These are phyloP conservation scores for Phytophthora pinifolia DNA, from an alignment of 352 stramenopile species.

Conservation along the genomic window DNA sequence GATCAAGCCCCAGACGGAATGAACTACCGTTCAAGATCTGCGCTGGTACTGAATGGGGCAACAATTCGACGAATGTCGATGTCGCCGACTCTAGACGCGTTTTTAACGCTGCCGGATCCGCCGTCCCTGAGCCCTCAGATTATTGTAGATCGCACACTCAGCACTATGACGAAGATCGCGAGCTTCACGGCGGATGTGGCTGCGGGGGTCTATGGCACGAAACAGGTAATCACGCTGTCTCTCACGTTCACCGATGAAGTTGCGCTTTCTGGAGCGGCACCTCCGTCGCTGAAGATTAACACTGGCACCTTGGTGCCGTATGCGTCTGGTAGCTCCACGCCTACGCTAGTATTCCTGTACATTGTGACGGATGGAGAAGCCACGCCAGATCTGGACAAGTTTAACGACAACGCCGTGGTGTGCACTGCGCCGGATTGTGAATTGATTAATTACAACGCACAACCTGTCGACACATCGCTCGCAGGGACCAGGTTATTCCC, in stretches of 20 bases:
- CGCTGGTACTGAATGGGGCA: conserved; percentile 64
- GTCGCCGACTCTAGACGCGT: conserved; percentile 52
- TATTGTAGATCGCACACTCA: conserved; percentile 46
- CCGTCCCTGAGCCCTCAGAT: conserved; percentile 47
- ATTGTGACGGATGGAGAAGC: conserved; percentile 57
- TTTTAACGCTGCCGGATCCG: conserved; percentile 51
- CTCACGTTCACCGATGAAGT: conserved; percentile 81
- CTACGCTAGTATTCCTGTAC: conserved; percentile 64
- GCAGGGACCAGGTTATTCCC: conserved; percentile 43
- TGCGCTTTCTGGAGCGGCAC: conserved; percentile 40
- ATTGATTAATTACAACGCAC: conserved; percentile 76
- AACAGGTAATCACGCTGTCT: conserved; percentile 70
- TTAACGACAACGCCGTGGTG: conserved; percentile 49
- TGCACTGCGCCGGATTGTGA: conserved; percentile 44
- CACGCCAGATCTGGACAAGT: conserved; percentile 50
- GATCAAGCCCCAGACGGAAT: conserved; percentile 47
- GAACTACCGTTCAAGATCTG: conserved; percentile 51
- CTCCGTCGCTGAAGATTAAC: conserved; percentile 57
- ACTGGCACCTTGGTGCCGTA: conserved; percentile 59
- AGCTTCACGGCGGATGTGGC: conserved; percentile 48
- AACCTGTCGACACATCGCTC: conserved; percentile 40
- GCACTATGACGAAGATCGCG: conserved; percentile 44
- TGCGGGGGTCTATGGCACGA: conserved; percentile 61
- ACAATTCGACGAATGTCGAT: conserved; percentile 56
- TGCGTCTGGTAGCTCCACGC: conserved; percentile 50